A percentile compares a stretch with the other conserved stretches of the same genome.
These are phyloP conservation scores for Pseudocercospora ulei DNA, from an alignment of 2,329 filamentous ascomycete species.

Conservation along the genomic window DNA sequence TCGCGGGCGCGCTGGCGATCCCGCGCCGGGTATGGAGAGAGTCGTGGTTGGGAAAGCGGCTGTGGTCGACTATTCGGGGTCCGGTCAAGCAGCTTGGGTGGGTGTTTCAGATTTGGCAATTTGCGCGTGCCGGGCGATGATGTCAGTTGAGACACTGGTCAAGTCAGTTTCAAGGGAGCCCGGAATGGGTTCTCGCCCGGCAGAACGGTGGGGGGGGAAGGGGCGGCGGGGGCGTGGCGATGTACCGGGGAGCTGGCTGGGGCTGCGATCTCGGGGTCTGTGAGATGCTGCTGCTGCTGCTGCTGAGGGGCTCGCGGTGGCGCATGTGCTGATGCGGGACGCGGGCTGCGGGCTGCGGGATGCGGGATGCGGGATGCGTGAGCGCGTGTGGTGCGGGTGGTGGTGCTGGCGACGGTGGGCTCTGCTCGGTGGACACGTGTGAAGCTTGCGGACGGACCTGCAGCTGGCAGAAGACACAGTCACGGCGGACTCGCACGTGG, in stretches of 20 bases:
- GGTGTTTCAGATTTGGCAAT: conserved; percentile 10
- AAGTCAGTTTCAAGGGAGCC: conserved; percentile 6
- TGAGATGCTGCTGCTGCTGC: neutral
- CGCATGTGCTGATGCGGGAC: too few relatives aligned
- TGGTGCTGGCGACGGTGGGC: conserved; percentile 3
- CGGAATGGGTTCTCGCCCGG: conserved; percentile 3
- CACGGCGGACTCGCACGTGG: conserved; percentile 7
- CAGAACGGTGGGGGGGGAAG: conserved; percentile 1
- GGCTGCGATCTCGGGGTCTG: neutral
- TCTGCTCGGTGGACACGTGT: neutral
- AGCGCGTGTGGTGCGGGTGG: neutral
- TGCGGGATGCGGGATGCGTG: too few relatives aligned
- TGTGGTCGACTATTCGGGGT: neutral
- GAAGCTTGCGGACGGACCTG: conserved; percentile 5
- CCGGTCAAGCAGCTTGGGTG: conserved; percentile 5
- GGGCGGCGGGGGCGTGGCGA: neutral
- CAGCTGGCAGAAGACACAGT: conserved; percentile 1
- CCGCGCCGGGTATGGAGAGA: too few relatives aligned
- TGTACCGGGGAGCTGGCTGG: conserved; percentile 3
- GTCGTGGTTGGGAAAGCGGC: neutral
- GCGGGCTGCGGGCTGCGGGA: too few relatives aligned
- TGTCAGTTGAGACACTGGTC: conserved; percentile 15
- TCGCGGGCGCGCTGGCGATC: too few relatives aligned
- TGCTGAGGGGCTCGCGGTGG: too few relatives aligned
- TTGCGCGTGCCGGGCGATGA: conserved; percentile 16